Evolutionary conservation across 2,329 filamentous ascomycete genomes (phyloP), one percentile per base, ranked within the genome.

Genomic region (Fonsecaea pedrosoi): DNA sequence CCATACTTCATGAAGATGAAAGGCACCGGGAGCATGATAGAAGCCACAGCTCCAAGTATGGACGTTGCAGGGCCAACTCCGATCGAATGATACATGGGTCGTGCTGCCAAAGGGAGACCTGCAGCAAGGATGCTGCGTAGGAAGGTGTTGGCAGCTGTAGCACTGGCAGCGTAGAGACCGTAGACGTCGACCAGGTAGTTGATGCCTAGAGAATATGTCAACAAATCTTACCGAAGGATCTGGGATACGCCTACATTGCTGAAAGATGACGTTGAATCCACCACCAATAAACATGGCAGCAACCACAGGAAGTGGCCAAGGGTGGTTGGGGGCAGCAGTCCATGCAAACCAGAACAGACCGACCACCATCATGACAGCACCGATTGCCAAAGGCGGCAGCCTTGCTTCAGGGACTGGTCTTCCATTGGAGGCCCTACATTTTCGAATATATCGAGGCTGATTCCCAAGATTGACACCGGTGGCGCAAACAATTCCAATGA

Each of bases 341-440:
- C 80, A 82, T 2, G 75, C 79, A 68, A 81, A 80, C 74, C 77
- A 79, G 64, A 83, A 83, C 15, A 82, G 70, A 2, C 82, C 82
- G 0, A 72, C 71, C 0, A 79, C 74, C 66, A 85, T 80, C 3
- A 82, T 72, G 0, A 81, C 58, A 0, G 78, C 78, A 1, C 83
- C 83, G 0, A 84, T 60, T 6, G 80, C 72, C 74, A 85, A 82
- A 0, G 83, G 82, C 0, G 79, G 79, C 0, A 84, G 78, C 1
- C 79, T 74, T 2, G 78, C 78, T 69, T 82, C 77, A 0, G 79
- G 79, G 0, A 79, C 78, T 3, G 77, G 71, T 32, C 68, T 72
- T 9, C 76, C 75, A n/a, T 74, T 68, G 1, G 73, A 73, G 15
- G 65, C 71, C 13, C 66, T 56, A 45, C 66, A 69, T 18, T 64